phyloP scores from a whole-genome alignment of 2,329 filamentous ascomycete species.

The Fusarium piperis region DNA sequence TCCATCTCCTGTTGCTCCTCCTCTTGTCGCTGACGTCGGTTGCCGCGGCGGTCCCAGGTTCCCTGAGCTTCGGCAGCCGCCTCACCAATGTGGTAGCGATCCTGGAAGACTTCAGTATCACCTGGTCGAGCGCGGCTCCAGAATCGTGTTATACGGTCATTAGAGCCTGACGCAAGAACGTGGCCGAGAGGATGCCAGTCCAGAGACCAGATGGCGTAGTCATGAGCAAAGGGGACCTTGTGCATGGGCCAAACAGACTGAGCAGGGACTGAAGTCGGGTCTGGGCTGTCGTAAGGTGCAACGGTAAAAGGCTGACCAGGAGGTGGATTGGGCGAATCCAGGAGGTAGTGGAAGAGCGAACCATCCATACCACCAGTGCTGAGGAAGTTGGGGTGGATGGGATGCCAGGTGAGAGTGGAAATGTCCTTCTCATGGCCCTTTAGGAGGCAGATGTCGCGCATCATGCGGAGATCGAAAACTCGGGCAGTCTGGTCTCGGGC shows the following conservation, averaged over 20 bases:
- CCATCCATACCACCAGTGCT: constrained; percentile 93
- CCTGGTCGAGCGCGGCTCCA: constrained; percentile 93
- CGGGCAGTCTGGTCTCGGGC: constrained; percentile 92
- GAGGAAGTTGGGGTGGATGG: constrained; percentile 86
- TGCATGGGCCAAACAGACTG: constrained; percentile 95
- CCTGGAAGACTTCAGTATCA: constrained; percentile 84
- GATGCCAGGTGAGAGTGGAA: constrained; percentile 92
- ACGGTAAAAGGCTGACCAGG: constrained; percentile 74
- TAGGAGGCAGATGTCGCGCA: constrained; percentile 94
- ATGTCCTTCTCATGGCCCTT: constrained; percentile 97
- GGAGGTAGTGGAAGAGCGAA: constrained; percentile 90
- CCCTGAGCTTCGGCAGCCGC: constrained; percentile 92
- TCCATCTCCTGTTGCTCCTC: constrained; percentile 94
- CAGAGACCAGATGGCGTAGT: constrained; percentile 96
- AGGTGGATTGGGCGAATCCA: constrained; percentile 92
- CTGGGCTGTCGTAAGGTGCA: constrained; percentile 85
- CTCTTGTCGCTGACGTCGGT: constrained; percentile 82
- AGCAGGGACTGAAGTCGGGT: constrained; percentile 80
- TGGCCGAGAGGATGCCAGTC: constrained; percentile 98
- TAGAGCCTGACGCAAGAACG: constrained; percentile 93
- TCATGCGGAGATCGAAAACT: constrained; percentile 95
- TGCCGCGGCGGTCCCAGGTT: constrained; percentile 87
- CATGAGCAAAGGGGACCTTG: constrained; percentile 86
- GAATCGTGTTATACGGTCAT: constrained; percentile 95
- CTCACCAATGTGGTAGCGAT: constrained; percentile 95